These are phyloP conservation scores for Pisolithus tinctorius DNA, from an alignment of 768 basidiomycete genomes.

Conservation along the genomic window DNA sequence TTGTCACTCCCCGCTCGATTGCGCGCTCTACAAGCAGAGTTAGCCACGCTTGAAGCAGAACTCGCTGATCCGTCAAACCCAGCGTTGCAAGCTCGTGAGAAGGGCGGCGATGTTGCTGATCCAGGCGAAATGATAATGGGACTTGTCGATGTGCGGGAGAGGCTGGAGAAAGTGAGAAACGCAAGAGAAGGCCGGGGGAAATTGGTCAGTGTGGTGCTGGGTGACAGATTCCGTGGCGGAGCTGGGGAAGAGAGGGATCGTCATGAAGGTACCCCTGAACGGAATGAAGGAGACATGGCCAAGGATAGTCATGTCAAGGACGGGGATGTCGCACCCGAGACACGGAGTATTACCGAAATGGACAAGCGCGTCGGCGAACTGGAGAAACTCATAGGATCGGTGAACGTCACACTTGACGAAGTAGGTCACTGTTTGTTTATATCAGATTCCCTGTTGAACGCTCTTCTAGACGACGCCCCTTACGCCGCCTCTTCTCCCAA, in stretches of 20 bases:
- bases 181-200: conserved; percentile 59
- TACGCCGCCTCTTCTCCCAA: conserved; percentile 74
- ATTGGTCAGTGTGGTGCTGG: conserved; percentile 53
- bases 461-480: conserved; percentile 56
- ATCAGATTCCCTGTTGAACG: neutral
- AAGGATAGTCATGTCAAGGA: conserved; percentile 5
- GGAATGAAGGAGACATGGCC: conserved; percentile 2
- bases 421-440: conserved; percentile 33
- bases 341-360: conserved; percentile 58
- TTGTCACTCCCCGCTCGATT: conserved; percentile 53
- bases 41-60: conserved; percentile 73
- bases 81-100: conserved; percentile 50
- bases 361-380: conserved; percentile 81
- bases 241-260: conserved; percentile 15
- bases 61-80: conserved; percentile 78
- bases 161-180: conserved; percentile 62
- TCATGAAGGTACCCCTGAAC: conserved; percentile 5
- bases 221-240: conserved; percentile 8
- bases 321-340: conserved; percentile 28
- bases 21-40: conserved; percentile 65
- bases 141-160: conserved; percentile 63
- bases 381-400: conserved; percentile 78
- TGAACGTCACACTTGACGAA: conserved; percentile 75
- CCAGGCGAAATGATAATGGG: conserved; percentile 72
- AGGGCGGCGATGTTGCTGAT: conserved; percentile 47